phyloP scores from a whole-genome alignment of 257 asterid species.

The Petrea volubilis region DNA sequence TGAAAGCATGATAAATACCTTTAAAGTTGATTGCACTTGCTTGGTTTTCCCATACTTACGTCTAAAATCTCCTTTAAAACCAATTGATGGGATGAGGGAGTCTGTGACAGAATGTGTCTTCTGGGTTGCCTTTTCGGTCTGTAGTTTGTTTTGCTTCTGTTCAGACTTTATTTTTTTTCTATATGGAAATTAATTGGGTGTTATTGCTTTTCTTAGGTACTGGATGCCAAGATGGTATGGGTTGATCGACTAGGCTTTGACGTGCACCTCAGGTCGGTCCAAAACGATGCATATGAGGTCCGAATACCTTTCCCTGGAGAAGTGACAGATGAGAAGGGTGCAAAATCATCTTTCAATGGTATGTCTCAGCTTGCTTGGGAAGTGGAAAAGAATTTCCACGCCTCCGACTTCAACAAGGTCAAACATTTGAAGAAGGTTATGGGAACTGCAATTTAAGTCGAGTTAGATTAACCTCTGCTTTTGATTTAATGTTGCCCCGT shows the following conservation, averaged over 20 bases:
- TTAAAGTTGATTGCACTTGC: neutral
- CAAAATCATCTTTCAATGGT: slow-evolving; percentile 92
- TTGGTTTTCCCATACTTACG: neutral
- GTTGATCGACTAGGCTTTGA: slow-evolving; percentile 92
- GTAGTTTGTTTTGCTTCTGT: neutral
- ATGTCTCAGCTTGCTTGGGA: slow-evolving; percentile 99
- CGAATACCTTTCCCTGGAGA: slow-evolving; percentile 93
- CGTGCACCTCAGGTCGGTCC: slow-evolving; percentile 57
- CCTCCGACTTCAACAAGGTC: slow-evolving; percentile 63
- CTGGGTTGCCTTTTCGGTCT: neutral
- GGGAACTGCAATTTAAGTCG: slow-evolving; percentile 27
- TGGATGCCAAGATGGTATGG: slow-evolving; percentile 91
- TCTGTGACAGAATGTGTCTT: neutral
- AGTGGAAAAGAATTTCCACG: slow-evolving; percentile 72
- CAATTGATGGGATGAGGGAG: neutral
- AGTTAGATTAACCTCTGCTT: neutral
- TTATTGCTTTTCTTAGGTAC: slow-evolving; percentile 46
- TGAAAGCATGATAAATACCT: no score
- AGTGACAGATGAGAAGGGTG: slow-evolving; percentile 88
- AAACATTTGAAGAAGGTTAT: slow-evolving; percentile 60
- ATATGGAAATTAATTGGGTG: slow-evolving; percentile 11
- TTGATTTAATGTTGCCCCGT: neutral
- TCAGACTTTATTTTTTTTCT: slow-evolving; percentile 3
- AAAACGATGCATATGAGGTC: slow-evolving; percentile 65
- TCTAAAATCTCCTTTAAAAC: neutral